Evolutionary conservation across 2,329 filamentous ascomycete genomes (phyloP).

Genomic region (Xylariaceae sp.): DNA sequence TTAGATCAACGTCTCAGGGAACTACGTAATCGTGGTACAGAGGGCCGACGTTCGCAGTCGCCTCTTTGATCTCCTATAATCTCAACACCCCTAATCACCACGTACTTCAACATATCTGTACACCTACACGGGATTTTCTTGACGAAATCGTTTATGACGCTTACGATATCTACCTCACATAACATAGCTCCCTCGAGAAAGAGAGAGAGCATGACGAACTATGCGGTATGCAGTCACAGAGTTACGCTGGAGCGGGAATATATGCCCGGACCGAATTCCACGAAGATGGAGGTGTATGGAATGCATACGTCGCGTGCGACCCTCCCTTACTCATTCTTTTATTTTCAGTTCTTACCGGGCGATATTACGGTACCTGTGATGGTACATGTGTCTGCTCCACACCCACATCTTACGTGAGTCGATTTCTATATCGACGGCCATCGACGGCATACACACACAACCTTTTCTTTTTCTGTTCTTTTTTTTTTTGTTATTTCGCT

Average conservation of each 20-base stretch:
- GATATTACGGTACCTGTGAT: no score
- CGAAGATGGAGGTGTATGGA: conserved; percentile 9
- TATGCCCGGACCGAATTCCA: conserved; percentile 3
- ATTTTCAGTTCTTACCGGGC: background rate
- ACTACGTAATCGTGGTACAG: conserved; percentile 42
- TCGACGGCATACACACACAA: conserved; percentile 7
- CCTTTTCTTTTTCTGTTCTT: conserved; percentile 16
- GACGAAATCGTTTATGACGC: conserved; percentile 28
- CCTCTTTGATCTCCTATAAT: conserved; percentile 34
- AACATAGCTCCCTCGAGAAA: conserved; percentile 14
- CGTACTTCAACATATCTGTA: conserved; percentile 21
- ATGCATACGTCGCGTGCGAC: conserved; percentile 1
- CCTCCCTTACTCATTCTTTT: conserved; percentile 7
- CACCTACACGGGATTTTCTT: conserved; percentile 22
- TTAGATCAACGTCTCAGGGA: conserved; percentile 54
- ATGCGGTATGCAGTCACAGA: conserved; percentile 13
- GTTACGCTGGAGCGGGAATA: conserved; percentile 7
- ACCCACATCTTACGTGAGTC: conserved; percentile 1
- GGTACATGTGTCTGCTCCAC: background rate
- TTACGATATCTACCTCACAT: conserved; percentile 18
- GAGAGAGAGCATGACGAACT: conserved; percentile 11
- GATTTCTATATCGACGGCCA: conserved; percentile 2
- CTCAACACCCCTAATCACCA: conserved; percentile 10
- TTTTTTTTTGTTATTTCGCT: conserved; percentile 12
- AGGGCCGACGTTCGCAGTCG: conserved; percentile 45